Evolutionary conservation across 2,329 filamentous ascomycete species (phyloP).

Genomic region (Pseudogymnoascus sp.): DNA sequence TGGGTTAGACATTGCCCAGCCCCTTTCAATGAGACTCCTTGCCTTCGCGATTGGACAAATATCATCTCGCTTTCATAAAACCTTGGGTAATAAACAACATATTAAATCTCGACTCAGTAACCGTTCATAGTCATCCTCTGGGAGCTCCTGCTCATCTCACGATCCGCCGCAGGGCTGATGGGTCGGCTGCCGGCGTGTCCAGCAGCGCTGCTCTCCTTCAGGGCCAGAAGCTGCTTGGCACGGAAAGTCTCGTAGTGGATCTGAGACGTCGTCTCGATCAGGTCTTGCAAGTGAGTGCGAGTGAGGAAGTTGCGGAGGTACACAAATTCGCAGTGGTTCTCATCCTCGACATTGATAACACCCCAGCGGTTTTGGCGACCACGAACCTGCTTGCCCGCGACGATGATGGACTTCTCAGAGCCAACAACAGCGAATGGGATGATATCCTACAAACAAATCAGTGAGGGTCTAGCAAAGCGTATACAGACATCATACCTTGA

Average conservation of each 20-base stretch:
- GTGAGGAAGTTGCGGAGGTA: slow-evolving; percentile 98
- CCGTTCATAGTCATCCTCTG: slow-evolving; percentile 99
- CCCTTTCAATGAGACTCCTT: slow-evolving; percentile 26
- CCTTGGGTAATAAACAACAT: slow-evolving; percentile 13
- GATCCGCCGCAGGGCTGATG: slow-evolving; percentile 90
- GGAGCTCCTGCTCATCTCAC: slow-evolving; percentile 93
- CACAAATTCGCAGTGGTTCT: slow-evolving; percentile 99
- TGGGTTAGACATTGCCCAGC: slow-evolving; percentile 25
- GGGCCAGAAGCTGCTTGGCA: slow-evolving; percentile 92
- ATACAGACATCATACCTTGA: slow-evolving; percentile 63
- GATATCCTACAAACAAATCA: slow-evolving; percentile 59
- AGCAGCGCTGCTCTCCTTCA: slow-evolving; percentile 95
- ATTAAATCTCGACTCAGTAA: slow-evolving; percentile 55
- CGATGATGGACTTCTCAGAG: slow-evolving; percentile 95
- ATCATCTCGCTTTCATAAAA: slow-evolving; percentile 26
- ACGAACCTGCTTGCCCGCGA: slow-evolving; percentile 94
- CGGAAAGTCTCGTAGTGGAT: slow-evolving; percentile 99
- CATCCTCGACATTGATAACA: slow-evolving; percentile 98
- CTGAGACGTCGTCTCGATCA: slow-evolving; percentile 98
- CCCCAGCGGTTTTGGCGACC: slow-evolving; percentile 99
- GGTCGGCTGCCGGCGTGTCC: slow-evolving; percentile 70
- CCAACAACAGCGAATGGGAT: slow-evolving; percentile 97
- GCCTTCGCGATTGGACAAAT: slow-evolving; percentile 29
- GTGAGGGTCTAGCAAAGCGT: slow-evolving; percentile 11
- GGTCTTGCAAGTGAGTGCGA: slow-evolving; percentile 94